Percentiles rank a stretch among this genome's conserved stretches.
Conservation (phyloP, 2,329 filamentous ascomycete genomes). For the Aureobasidium pullulans region DNA sequence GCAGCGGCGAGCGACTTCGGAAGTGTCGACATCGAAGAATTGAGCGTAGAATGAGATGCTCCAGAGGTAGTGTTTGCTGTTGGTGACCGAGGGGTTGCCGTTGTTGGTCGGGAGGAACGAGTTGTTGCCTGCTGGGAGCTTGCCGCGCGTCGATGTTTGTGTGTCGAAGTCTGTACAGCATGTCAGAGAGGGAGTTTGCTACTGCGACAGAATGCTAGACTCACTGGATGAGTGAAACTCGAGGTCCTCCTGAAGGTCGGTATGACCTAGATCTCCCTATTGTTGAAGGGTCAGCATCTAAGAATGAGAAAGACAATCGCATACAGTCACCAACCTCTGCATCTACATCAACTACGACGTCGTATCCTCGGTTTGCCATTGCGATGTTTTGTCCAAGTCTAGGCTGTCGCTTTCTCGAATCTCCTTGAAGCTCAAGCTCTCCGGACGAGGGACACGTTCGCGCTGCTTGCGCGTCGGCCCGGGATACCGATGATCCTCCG, state of each 20-base stretch:
- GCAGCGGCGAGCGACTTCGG: slow-evolving; percentile 78
- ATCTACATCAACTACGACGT: slow-evolving; percentile 96
- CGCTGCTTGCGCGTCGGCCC: slow-evolving; percentile 2
- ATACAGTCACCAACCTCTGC: slow-evolving; percentile 61
- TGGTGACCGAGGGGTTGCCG: slow-evolving; percentile 20
- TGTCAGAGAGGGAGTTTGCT: background rate
- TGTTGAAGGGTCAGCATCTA: slow-evolving; percentile 55
- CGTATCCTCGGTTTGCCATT: slow-evolving; percentile 69
- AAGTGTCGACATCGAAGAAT: slow-evolving; percentile 97
- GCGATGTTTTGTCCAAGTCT: background rate
- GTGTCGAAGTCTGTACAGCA: slow-evolving; percentile 55
- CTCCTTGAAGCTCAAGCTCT: slow-evolving; percentile 6
- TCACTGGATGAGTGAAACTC: slow-evolving; percentile 90
- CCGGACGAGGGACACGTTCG: slow-evolving; percentile 8
- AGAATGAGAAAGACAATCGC: background rate
- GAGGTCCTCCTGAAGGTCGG: slow-evolving; percentile 90
- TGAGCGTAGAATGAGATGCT: slow-evolving; percentile 87
- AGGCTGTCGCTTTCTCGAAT: background rate
- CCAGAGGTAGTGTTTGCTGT: slow-evolving; percentile 80
- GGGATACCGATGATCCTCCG: background rate
- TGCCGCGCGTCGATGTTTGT: slow-evolving; percentile 44
- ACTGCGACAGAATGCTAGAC: slow-evolving; percentile 18
- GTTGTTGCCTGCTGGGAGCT: slow-evolving; percentile 36
- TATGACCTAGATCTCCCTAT: slow-evolving; percentile 94
- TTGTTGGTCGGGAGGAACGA: slow-evolving; percentile 31